Conservation (phyloP, 1,139 yeast species). For the Williopsis jadinii region DNA sequence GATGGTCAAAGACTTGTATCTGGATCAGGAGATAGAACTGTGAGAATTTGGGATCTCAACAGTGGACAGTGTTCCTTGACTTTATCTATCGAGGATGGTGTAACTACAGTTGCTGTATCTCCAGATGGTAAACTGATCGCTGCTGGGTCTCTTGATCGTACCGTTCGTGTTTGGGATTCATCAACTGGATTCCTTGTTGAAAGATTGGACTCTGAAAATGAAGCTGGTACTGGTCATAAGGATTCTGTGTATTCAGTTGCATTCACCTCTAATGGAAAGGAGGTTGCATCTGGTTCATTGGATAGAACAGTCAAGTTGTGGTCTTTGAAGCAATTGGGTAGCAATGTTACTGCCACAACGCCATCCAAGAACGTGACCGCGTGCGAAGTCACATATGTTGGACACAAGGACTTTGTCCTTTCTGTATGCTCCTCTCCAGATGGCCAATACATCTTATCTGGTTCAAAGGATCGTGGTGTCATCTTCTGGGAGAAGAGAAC, state of each 20-base stretch:
- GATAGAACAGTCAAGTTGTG: constrained; percentile 96
- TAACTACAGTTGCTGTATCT: constrained; percentile 94
- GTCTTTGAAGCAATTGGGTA: constrained; percentile 58
- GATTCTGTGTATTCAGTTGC: constrained; percentile 96
- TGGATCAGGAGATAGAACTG: constrained; percentile 96
- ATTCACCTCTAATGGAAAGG: constrained; percentile 86
- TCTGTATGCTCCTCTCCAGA: constrained; percentile 94
- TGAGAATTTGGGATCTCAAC: constrained; percentile 93
- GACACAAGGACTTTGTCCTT: constrained; percentile 93
- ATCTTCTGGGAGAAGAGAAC: constrained; percentile 93
- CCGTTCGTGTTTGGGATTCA: constrained; percentile 97
- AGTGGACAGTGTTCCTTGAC: constrained; percentile 88
- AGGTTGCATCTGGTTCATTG: constrained; percentile 89
- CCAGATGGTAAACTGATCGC: constrained; percentile 94
- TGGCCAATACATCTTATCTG: constrained; percentile 85
- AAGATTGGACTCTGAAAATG: constrained; percentile 84
- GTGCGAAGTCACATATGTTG: constrained; percentile 90
- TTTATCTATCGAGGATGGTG: constrained; percentile 92
- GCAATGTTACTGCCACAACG: constrained; percentile 34
- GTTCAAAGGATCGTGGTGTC: constrained; percentile 96
- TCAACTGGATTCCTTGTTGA: constrained; percentile 90
- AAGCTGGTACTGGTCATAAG: constrained; percentile 87
- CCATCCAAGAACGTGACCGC: constrained; percentile 38
- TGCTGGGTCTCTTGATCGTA: constrained; percentile 93
- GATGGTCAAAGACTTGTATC: constrained; percentile 92